Evolutionary conservation across 2,329 filamentous ascomycete species (phyloP).

Genomic region (Phyllosticta citrichinensis): DNA sequence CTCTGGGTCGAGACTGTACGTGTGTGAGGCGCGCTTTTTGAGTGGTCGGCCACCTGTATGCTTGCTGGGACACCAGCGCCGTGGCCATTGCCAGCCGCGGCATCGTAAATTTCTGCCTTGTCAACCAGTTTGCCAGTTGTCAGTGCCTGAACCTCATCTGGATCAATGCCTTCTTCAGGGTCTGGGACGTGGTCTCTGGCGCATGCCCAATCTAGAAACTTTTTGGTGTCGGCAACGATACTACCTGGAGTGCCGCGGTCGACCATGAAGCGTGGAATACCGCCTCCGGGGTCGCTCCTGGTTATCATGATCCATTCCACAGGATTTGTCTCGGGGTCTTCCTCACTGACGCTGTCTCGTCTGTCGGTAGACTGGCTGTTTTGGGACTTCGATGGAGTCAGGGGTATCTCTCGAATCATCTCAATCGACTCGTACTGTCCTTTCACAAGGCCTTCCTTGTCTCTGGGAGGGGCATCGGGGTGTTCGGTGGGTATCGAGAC

Average conservation of each 20-base stretch:
- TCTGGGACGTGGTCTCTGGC: constrained; percentile 35
- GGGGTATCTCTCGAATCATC: constrained; percentile 72
- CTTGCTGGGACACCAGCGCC: constrained; percentile 27
- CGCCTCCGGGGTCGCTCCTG: constrained; percentile 77
- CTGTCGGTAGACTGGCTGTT: constrained; percentile 27
- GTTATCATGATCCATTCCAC: constrained; percentile 94
- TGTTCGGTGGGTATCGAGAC: constrained; percentile 78
- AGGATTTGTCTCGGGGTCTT: constrained; percentile 47
- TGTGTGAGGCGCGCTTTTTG: background rate
- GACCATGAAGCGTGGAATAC: constrained; percentile 83
- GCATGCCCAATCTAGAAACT: constrained; percentile 72
- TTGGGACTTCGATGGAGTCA: constrained; percentile 32
- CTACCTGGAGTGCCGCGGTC: constrained; percentile 76
- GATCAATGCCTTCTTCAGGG: constrained; percentile 21
- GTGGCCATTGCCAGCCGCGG: constrained; percentile 24
- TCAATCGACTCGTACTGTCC: constrained; percentile 89
- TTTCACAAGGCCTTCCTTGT: constrained; percentile 57
- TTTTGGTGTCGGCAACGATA: constrained; percentile 67
- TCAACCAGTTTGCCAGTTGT: background rate
- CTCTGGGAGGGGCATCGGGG: constrained; percentile 56
- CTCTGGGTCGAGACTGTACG: background rate
- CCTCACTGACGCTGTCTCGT: constrained; percentile 17
- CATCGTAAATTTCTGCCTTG: constrained; percentile 15
- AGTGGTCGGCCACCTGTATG: constrained; percentile 16
- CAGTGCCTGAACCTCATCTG: background rate